A percentile compares a stretch with the other conserved stretches of the same genome.
These are phyloP conservation scores for Mallotus repandus DNA, from an alignment of 441 rosid species.

Conservation along the genomic window DNA sequence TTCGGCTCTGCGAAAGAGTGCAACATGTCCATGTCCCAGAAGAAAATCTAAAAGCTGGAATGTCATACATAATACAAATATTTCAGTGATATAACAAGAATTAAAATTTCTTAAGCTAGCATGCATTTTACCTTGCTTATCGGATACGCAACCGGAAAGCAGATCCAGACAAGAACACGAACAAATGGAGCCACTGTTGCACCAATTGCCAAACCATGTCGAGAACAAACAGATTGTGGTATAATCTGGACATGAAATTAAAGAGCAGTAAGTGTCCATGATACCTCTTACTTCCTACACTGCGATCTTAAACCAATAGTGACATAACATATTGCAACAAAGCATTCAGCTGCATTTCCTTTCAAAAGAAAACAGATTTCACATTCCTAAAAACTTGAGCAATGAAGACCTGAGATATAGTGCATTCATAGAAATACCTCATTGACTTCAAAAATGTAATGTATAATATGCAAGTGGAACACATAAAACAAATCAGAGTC, in stretches of 20 bases:
- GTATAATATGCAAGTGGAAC: not conserved
- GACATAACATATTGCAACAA: too few species aligned
- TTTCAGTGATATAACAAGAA: not conserved
- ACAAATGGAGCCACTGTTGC: conserved; percentile 81
- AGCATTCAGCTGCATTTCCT: too few species aligned
- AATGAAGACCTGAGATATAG: not conserved
- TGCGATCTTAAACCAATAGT: not conserved
- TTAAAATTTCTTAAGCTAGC: not conserved
- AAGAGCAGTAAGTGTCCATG: not conserved
- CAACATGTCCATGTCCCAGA: conserved; percentile 75
- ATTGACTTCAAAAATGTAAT: not conserved
- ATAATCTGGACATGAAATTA: conserved; percentile 52
- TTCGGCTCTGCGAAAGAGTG: conserved; percentile 86
- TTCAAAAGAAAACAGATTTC: too few species aligned
- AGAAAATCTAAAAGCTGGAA: conserved; percentile 72
- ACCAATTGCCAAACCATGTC: conserved; percentile 88
- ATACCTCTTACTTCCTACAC: not conserved
- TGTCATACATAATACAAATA: not conserved
- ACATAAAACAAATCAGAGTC: conserved; percentile 7
- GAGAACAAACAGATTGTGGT: conserved; percentile 89
- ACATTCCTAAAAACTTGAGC: too few species aligned
- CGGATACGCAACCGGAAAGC: conserved; percentile 89
- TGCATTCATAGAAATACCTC: not conserved
- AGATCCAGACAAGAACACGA: conserved; percentile 73
- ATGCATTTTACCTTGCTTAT: conserved; percentile 74